Evolutionary conservation across 129 eudicot species (phyloP).

Genomic region (Chrysanthemum makinoi): DNA sequence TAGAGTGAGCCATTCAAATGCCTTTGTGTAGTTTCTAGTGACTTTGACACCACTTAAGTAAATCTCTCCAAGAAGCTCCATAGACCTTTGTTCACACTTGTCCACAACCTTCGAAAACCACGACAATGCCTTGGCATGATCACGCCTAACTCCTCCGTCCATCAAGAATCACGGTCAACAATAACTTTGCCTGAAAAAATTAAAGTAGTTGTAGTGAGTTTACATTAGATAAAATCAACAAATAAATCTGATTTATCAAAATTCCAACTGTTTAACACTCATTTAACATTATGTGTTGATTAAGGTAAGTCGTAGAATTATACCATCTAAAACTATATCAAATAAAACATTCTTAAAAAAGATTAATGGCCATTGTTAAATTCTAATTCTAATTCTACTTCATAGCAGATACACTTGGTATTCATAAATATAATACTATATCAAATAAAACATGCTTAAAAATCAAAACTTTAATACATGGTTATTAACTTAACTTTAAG

Average conservation of each 20-base stretch:
- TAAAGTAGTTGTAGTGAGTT: constrained; percentile 16
- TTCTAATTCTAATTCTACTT: too few species aligned
- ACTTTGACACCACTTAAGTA: constrained; percentile 91
- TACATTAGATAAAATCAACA: neutral
- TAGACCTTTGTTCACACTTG: constrained; percentile 83
- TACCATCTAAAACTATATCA: too few species aligned
- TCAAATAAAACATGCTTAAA: too few species aligned
- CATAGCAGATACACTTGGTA: too few species aligned
- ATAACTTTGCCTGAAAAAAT: constrained; percentile 63
- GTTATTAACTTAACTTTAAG: too few species aligned
- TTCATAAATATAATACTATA: too few species aligned
- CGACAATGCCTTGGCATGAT: constrained; percentile 66
- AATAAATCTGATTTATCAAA: neutral
- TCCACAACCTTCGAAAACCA: constrained; percentile 94
- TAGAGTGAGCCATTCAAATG: constrained; percentile 82
- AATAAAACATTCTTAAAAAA: too few species aligned
- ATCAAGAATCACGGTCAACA: constrained; percentile 61
- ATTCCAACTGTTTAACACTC: neutral
- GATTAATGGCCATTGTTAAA: too few species aligned
- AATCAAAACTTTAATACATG: too few species aligned
- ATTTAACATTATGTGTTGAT: neutral
- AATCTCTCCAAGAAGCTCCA: constrained; percentile 97
- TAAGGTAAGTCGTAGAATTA: neutral
- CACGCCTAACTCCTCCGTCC: constrained; percentile 82
- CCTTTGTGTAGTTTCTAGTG: constrained; percentile 79